Percentiles rank a stretch among this genome's conserved stretches.
Evolutionary conservation across 2,329 filamentous ascomycete genomes (phyloP).

Genomic region (Keithomyces neogunnii): DNA sequence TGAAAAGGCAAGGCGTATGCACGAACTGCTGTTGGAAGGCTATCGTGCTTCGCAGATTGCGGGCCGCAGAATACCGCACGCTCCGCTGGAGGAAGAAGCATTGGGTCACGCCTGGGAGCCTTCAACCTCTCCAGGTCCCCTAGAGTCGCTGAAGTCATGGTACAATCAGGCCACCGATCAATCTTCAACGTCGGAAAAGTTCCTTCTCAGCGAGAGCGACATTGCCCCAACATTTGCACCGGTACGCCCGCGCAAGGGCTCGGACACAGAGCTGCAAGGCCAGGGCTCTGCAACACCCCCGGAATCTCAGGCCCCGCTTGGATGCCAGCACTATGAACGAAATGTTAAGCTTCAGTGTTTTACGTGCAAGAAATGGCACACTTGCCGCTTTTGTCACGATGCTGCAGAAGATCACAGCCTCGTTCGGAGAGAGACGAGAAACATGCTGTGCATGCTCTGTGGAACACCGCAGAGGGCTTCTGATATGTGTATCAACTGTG

Average conservation of each 20-base stretch:
- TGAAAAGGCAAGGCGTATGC: constrained; percentile 66
- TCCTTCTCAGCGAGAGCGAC: constrained; percentile 50
- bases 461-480: constrained; percentile 73
- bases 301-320: constrained; percentile 46
- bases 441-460: constrained; percentile 98
- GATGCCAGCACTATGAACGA: constrained; percentile 87
- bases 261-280: constrained; percentile 32
- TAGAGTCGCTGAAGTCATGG: constrained; percentile 53
- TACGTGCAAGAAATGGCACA: constrained; percentile 85
- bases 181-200: constrained; percentile 29
- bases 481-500: constrained; percentile 71
- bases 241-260: constrained; percentile 35
- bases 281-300: constrained; percentile 11
- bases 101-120: constrained; percentile 27
- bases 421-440: constrained; percentile 73
- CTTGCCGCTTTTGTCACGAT: constrained; percentile 92
- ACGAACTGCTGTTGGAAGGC: constrained; percentile 60
- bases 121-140: constrained; percentile 32
- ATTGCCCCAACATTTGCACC: constrained; percentile 60
- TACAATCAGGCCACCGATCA: constrained; percentile 36
- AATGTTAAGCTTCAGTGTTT: constrained; percentile 95
- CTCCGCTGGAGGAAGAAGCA: constrained; percentile 10
- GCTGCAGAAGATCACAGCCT: constrained; percentile 69
- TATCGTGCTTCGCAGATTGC: constrained; percentile 38
- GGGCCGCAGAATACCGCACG: constrained; percentile 5